Base-by-base conservation (phyloP, 768 basidiomycete genomes). In the Boletus rufocinnamomeus region DNA sequence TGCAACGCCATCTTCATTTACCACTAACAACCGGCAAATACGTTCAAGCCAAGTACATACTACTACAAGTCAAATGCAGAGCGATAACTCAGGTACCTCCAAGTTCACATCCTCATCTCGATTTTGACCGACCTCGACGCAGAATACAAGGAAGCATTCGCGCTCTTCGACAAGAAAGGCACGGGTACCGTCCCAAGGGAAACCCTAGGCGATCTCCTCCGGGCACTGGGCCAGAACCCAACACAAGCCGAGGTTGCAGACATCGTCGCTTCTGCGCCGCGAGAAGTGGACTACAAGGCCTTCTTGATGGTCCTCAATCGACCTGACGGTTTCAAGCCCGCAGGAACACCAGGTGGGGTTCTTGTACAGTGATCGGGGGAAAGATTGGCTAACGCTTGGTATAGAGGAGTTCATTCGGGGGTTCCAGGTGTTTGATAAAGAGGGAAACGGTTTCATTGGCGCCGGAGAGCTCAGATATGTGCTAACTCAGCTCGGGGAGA, bases 401-500 rank as follows among this genome's bases (percentile, higher is more conserved):
- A 21, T 71, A 96, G 96, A 98, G 82, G 97, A 99, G 71, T 99
- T 99, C 78, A 93, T 98, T 69, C 93, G 97, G 50, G 97, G 95
- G 10, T 99, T 99, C 83, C 95, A 98, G 67, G 96, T 98, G 13
- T 98, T 99, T 65, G 96, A 98, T 76, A 89, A 73, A 81, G 86
- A 87, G 48, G 87, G 86, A 41, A 87, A 88, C 56, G 88, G 88
- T 2, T 84, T 81, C 72, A 86, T 86, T 59, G 88, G 87, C 63
- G 80, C 80, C 62, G 79, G 84, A 44, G 84, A 85, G 64, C 74
- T 86, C 55, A 76, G 81, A 73, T 95, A 96, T 72, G 93, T 95
- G 28, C 81, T 96, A 30, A 99, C 97, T 8, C 95, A 95, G 68
- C 84, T 99, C 0, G 97, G 97, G 14, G 97, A 99, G 82, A 98